phyloP scores from a whole-genome alignment of 2,329 filamentous ascomycete genomes.

The Dothideomycetes sp. region DNA sequence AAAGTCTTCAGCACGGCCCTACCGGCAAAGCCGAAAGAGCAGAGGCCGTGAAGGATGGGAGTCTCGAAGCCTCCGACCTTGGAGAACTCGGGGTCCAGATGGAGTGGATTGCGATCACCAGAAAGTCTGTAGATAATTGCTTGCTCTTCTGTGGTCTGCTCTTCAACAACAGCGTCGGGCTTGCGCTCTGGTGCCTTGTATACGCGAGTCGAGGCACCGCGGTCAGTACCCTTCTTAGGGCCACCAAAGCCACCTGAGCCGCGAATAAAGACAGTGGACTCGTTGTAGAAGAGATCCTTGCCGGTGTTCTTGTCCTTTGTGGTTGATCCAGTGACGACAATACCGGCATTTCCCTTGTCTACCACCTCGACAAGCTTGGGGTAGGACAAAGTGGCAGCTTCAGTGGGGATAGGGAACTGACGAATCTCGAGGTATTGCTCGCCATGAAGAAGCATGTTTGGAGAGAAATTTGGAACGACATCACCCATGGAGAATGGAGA shows the following conservation, averaged over 20 bases:
- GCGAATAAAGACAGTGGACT: constrained; percentile 83
- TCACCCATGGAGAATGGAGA: constrained; percentile 69
- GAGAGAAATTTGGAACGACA: constrained; percentile 89
- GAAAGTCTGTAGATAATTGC: constrained; percentile 87
- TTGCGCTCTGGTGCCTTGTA: constrained; percentile 68
- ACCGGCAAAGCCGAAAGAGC: constrained; percentile 81
- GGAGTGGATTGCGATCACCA: constrained; percentile 91
- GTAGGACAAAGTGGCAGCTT: constrained; percentile 62
- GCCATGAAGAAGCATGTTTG: constrained; percentile 97
- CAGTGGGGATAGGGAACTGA: constrained; percentile 83
- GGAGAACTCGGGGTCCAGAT: constrained; percentile 89
- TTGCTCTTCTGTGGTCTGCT: constrained; percentile 79
- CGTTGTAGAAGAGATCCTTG: constrained; percentile 94
- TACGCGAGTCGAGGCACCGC: constrained; percentile 67
- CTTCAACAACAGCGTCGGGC: constrained; percentile 75
- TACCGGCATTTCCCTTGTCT: constrained; percentile 85
- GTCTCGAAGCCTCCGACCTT: constrained; percentile 90
- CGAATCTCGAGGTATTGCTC: constrained; percentile 96
- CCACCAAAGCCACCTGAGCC: constrained; percentile 87
- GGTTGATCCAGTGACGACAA: constrained; percentile 68
- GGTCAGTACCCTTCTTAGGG: constrained; percentile 61
- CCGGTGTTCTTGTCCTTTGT: constrained; percentile 78
- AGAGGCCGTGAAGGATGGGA: constrained; percentile 94
- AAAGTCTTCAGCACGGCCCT: constrained; percentile 83
- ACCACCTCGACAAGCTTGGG: constrained; percentile 84